Conservation (phyloP, 176 grass and related monocot genomes). For the Chloris gayana region DNA sequence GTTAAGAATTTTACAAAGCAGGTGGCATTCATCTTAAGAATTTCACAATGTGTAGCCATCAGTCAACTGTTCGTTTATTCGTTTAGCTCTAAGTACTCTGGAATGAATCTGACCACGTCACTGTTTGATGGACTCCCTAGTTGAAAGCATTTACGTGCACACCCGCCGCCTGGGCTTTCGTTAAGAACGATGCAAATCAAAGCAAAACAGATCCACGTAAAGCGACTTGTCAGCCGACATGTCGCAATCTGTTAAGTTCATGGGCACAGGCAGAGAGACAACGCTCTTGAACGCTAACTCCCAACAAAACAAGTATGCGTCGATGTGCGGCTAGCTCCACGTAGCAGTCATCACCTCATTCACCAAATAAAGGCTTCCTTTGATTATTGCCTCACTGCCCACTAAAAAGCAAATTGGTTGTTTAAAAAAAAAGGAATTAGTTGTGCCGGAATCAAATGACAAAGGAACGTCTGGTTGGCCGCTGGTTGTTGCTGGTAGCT, state of each 20-base stretch:
- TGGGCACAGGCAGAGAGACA: neutral
- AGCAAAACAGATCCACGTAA: neutral
- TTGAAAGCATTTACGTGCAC: neutral
- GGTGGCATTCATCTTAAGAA: neutral
- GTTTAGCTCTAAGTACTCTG: neutral
- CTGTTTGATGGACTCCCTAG: neutral
- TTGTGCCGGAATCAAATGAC: neutral
- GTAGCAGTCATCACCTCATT: neutral
- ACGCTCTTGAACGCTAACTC: conserved; percentile 29
- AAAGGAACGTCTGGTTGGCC: neutral
- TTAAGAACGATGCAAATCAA: conserved; percentile 34
- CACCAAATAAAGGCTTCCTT: conserved; percentile 27
- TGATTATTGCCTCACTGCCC: neutral
- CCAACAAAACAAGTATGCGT: conserved; percentile 33
- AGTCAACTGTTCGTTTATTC: conserved; percentile 11
- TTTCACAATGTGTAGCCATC: neutral
- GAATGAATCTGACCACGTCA: neutral
- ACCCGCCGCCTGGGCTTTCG: neutral
- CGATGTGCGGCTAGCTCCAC: conserved; percentile 12
- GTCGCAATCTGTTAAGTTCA: conserved; percentile 23
- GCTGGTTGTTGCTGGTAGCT: conserved; percentile 1
- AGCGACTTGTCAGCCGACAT: conserved; percentile 14
- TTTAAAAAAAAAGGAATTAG: conserved; percentile 12
- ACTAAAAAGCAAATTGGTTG: too few relatives aligned
- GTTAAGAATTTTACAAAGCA: too few relatives aligned